A percentile compares a stretch with the other conserved stretches of the same genome.
Conservation (phyloP, 1,284 basidiomycete genomes). For the Leccinum angustisporum region DNA sequence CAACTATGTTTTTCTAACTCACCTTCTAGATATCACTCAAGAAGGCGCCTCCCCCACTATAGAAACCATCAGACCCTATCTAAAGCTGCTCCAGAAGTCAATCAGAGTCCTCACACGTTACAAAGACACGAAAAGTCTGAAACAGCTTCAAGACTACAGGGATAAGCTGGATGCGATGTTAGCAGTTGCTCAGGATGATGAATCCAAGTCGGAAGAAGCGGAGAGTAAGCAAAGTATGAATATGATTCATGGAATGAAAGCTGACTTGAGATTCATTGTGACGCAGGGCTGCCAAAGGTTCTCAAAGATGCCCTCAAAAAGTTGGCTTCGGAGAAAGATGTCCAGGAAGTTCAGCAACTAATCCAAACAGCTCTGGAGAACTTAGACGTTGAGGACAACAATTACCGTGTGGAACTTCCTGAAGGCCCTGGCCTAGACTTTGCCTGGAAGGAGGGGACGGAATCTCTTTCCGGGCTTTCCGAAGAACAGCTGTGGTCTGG, state of each 20-base stretch:
- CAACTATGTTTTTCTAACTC: neutral
- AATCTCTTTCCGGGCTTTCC: neutral
- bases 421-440: neutral
- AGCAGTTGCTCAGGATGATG: neutral
- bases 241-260: neutral
- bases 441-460: neutral
- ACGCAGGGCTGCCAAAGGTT: neutral
- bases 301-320: neutral
- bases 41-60: neutral
- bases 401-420: neutral
- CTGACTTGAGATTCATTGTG: neutral
- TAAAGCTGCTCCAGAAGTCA: too few species aligned
- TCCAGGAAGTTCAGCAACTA: neutral
- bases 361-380: neutral
- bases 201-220: neutral
- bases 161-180: too few species aligned
- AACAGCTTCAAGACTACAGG: too few species aligned
- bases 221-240: neutral
- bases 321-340: neutral
- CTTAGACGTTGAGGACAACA: neutral
- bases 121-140: too few species aligned
- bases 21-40: neutral
- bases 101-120: too few species aligned
- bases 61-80: neutral
- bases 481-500: neutral